Evolutionary conservation across 768 basidiomycete genomes (phyloP).

Genomic region (Serendipita sp.): DNA sequence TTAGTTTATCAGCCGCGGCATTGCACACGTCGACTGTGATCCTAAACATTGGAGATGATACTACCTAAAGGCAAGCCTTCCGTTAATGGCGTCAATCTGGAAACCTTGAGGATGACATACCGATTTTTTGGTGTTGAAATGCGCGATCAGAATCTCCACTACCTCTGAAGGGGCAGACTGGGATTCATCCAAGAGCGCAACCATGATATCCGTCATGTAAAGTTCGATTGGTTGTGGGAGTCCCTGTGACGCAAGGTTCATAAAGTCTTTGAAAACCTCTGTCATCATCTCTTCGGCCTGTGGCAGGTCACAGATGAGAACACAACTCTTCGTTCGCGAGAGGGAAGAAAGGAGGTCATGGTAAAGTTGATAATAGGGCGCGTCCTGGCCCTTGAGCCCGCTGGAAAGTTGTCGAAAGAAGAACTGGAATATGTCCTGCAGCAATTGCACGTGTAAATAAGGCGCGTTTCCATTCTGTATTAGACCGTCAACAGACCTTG

Average conservation of each 20-base stretch:
- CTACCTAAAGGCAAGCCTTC: conserved; percentile 25
- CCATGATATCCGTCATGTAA: conserved; percentile 77
- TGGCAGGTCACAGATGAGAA: conserved; percentile 82
- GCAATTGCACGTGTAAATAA: not conserved
- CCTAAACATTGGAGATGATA: conserved; percentile 61
- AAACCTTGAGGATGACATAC: conserved; percentile 25
- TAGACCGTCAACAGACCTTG: conserved; percentile 17
- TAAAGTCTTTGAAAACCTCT: conserved; percentile 71
- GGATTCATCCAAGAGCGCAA: conserved; percentile 78
- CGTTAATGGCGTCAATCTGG: not conserved
- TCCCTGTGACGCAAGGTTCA: conserved; percentile 54
- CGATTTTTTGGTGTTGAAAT: conserved; percentile 60
- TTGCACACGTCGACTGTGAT: conserved; percentile 80
- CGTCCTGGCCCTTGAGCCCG: conserved; percentile 58
- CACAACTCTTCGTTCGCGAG: conserved; percentile 86
- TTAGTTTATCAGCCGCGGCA: conserved; percentile 65
- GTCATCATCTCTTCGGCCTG: conserved; percentile 69
- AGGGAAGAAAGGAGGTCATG: conserved; percentile 88
- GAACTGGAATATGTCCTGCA: conserved; percentile 89
- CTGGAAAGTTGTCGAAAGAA: conserved; percentile 72
- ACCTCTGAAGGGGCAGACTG: conserved; percentile 60
- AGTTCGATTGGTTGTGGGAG: conserved; percentile 68
- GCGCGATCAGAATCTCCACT: conserved; percentile 64
- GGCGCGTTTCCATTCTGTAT: not conserved
- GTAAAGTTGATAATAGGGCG: conserved; percentile 81